These are phyloP conservation scores for Fusarium ramigenum DNA, from an alignment of 2,329 filamentous ascomycete species.

Conservation along the genomic window DNA sequence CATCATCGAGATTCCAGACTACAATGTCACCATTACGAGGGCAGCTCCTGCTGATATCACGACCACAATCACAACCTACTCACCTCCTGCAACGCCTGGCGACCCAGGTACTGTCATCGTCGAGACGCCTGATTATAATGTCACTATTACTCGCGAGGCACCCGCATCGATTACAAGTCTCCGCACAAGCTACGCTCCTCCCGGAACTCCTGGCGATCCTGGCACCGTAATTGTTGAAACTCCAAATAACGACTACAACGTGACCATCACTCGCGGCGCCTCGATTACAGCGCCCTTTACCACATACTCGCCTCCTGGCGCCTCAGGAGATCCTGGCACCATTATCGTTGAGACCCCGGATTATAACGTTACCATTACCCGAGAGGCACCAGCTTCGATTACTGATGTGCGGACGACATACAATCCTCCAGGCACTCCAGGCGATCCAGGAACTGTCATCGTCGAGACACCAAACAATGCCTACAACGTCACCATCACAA, in stretches of 20 bases:
- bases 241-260: slow-evolving; percentile 16
- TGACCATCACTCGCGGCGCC: slow-evolving; percentile 15
- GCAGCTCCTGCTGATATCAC: slow-evolving; percentile 18
- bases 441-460: slow-evolving; percentile 21
- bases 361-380: slow-evolving; percentile 24
- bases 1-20: slow-evolving; percentile 24
- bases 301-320: slow-evolving; percentile 8
- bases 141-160: slow-evolving; percentile 18
- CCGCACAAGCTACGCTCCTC: slow-evolving; percentile 15
- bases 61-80: slow-evolving; percentile 24
- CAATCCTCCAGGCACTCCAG: slow-evolving; percentile 4
- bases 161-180: slow-evolving; percentile 15
- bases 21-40: slow-evolving; percentile 28
- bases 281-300: slow-evolving; percentile 12
- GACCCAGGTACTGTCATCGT: slow-evolving; percentile 29
- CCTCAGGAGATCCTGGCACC: slow-evolving; percentile 19
- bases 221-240: slow-evolving; percentile 24
- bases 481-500: slow-evolving; percentile 25
- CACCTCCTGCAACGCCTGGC: slow-evolving; percentile 16
- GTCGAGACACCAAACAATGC: slow-evolving; percentile 17
- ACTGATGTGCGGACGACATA: not conserved
- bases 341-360: slow-evolving; percentile 22
- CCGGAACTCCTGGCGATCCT: slow-evolving; percentile 16
- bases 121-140: slow-evolving; percentile 29
- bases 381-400: not conserved